Conservation (phyloP, 2,329 filamentous ascomycete genomes). For the Alternaria longipes region DNA sequence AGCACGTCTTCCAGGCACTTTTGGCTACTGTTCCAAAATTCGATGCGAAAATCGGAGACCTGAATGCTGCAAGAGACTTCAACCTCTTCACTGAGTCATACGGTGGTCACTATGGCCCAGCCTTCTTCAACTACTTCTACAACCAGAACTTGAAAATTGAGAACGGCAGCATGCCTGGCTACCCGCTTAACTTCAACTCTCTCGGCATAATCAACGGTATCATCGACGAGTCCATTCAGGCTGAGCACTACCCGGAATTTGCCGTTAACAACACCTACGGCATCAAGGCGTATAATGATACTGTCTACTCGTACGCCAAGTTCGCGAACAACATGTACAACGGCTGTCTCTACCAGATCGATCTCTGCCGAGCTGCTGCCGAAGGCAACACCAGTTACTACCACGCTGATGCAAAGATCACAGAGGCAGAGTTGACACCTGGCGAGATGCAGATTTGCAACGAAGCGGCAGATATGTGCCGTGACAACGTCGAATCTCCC, state of each 20-base stretch:
- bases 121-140: slow-evolving; percentile 67
- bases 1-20: slow-evolving; percentile 37
- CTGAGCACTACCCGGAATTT: slow-evolving; percentile 61
- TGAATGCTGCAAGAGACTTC: slow-evolving; percentile 48
- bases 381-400: slow-evolving; percentile 38
- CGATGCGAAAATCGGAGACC: slow-evolving; percentile 46
- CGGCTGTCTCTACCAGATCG: slow-evolving; percentile 62
- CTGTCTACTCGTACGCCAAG: slow-evolving; percentile 67
- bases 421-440: slow-evolving; percentile 38
- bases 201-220: slow-evolving; percentile 63
- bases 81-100: slow-evolving; percentile 68
- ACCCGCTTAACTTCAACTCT: slow-evolving; percentile 63
- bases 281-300: slow-evolving; percentile 65
- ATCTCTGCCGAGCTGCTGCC: slow-evolving; percentile 61
- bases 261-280: slow-evolving; percentile 66
- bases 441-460: slow-evolving; percentile 58
- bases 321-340: slow-evolving; percentile 60
- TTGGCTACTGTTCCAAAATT: slow-evolving; percentile 35
- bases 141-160: slow-evolving; percentile 65
- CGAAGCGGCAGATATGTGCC: slow-evolving; percentile 64
- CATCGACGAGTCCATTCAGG: slow-evolving; percentile 58
- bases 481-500: slow-evolving; percentile 64
- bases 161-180: slow-evolving; percentile 59
- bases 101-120: slow-evolving; percentile 61
- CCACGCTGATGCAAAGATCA: slow-evolving; percentile 27